Conservation (phyloP, 2,329 filamentous ascomycete species). For the Esteya vermicola region DNA sequence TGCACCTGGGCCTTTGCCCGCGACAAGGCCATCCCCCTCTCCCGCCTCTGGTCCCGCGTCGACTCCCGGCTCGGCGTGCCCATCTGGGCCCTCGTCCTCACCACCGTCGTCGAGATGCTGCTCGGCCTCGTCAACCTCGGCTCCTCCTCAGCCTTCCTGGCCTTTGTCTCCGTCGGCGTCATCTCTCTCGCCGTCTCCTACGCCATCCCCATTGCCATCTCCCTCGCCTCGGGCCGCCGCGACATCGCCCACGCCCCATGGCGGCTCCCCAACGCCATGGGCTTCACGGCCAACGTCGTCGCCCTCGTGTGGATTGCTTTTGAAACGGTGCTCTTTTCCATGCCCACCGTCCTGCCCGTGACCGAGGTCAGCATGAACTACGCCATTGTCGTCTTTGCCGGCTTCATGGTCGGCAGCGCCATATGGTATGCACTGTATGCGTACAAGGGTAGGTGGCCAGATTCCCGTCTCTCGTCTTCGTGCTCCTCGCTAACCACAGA, state of each 20-base stretch:
- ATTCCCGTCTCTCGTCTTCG: background rate
- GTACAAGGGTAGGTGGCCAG: slow-evolving; percentile 2
- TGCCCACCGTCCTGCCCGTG: slow-evolving; percentile 51
- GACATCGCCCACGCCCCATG: slow-evolving; percentile 23
- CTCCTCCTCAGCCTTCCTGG: slow-evolving; percentile 28
- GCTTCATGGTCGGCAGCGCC: slow-evolving; percentile 44
- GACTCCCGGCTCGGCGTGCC: slow-evolving; percentile 20
- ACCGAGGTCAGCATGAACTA: slow-evolving; percentile 52
- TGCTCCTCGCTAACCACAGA: background rate
- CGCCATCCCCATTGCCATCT: slow-evolving; percentile 23
- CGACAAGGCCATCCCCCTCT: slow-evolving; percentile 25
- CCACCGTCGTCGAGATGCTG: slow-evolving; percentile 20
- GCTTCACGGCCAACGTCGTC: slow-evolving; percentile 6
- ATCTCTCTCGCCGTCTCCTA: slow-evolving; percentile 31
- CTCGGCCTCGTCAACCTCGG: slow-evolving; percentile 28
- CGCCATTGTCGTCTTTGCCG: slow-evolving; percentile 59
- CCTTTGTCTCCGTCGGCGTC: slow-evolving; percentile 20
- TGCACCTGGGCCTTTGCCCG: slow-evolving; percentile 14
- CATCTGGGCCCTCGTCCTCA: slow-evolving; percentile 14
- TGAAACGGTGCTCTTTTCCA: slow-evolving; percentile 60
- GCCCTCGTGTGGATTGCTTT: slow-evolving; percentile 45
- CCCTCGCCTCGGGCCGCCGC: slow-evolving; percentile 22
- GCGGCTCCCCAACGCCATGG: background rate
- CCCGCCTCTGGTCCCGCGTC: slow-evolving; percentile 21
- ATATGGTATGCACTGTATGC: slow-evolving; percentile 49